Percentiles rank a stretch among this genome's conserved stretches.
phyloP scores from a whole-genome alignment of 257 asterid species.

The Orobanche coerulescens region DNA sequence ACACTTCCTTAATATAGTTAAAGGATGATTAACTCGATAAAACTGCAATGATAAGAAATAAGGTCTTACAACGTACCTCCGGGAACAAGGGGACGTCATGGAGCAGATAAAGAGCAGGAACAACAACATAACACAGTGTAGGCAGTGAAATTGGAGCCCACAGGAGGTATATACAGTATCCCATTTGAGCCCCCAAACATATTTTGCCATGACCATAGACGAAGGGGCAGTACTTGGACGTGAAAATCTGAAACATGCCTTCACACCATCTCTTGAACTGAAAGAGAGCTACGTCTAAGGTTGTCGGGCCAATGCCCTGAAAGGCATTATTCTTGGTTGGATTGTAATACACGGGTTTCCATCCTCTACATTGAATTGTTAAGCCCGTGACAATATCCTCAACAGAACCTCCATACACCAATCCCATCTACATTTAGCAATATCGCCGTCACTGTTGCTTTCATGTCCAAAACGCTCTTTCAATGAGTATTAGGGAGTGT shows the following conservation, averaged over 20 bases:
- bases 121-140: slow-evolving; percentile 29
- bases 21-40: too few relatives aligned
- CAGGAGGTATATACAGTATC: slow-evolving; percentile 49
- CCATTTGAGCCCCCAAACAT: slow-evolving; percentile 55
- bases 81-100: slow-evolving; percentile 48
- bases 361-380: slow-evolving; percentile 77
- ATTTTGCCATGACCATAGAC: slow-evolving; percentile 44
- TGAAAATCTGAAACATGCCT: slow-evolving; percentile 71
- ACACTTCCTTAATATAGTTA: too few relatives aligned
- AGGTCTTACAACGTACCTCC: slow-evolving; percentile 26
- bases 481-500: background rate
- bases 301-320: slow-evolving; percentile 54
- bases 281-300: slow-evolving; percentile 49
- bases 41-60: background rate
- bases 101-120: slow-evolving; percentile 33
- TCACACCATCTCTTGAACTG: slow-evolving; percentile 80
- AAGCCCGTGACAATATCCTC: slow-evolving; percentile 84
- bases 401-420: slow-evolving; percentile 70
- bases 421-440: slow-evolving; percentile 52
- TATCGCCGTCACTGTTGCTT: background rate
- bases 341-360: slow-evolving; percentile 60
- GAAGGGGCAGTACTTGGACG: slow-evolving; percentile 64
- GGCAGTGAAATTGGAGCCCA: slow-evolving; percentile 65
- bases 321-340: slow-evolving; percentile 62
- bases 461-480: background rate